Conservation (phyloP, 139 green algal species). For the Chlamydomonas schloesseri region DNA sequence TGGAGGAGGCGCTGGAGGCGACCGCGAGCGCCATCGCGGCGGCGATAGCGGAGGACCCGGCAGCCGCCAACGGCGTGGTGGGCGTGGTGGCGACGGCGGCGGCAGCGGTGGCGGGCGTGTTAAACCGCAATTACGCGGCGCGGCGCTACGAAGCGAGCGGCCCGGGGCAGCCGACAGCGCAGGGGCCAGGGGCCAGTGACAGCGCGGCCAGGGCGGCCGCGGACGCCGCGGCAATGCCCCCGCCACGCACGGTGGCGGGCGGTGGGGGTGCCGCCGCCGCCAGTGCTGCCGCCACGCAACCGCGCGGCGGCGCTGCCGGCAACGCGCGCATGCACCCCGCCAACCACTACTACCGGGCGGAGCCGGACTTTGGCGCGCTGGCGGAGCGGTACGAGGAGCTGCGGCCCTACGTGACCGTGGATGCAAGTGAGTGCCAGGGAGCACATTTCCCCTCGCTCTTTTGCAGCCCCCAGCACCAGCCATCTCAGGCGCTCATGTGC, state of each 20-base stretch:
- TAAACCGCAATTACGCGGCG: too few species aligned
- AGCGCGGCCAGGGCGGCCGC: background rate
- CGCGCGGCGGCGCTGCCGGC: constrained; percentile 7
- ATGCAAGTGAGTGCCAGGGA: background rate
- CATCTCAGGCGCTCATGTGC: too few species aligned
- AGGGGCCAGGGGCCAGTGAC: too few species aligned
- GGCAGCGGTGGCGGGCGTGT: too few species aligned
- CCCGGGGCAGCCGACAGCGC: background rate
- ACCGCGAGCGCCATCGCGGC: too few species aligned
- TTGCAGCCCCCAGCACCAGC: too few species aligned
- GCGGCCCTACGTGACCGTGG: constrained; percentile 53
- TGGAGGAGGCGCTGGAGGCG: too few species aligned
- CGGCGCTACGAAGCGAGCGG: background rate
- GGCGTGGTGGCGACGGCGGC: too few species aligned
- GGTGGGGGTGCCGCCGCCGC: too few species aligned
- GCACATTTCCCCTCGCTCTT: too few species aligned
- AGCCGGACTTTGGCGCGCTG: constrained; percentile 86
- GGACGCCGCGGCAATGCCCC: background rate
- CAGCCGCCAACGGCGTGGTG: too few species aligned
- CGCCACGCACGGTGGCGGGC: background rate
- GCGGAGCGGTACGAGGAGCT: constrained; percentile 68
- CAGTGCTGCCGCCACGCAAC: background rate
- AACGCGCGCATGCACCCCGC: constrained; percentile 74
- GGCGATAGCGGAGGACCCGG: too few species aligned
- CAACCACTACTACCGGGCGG: constrained; percentile 69